Percentiles rank a stretch among this genome's conserved stretches.
Conservation (phyloP, 2,329 filamentous ascomycete species). For the Setomelanomma holmii region DNA sequence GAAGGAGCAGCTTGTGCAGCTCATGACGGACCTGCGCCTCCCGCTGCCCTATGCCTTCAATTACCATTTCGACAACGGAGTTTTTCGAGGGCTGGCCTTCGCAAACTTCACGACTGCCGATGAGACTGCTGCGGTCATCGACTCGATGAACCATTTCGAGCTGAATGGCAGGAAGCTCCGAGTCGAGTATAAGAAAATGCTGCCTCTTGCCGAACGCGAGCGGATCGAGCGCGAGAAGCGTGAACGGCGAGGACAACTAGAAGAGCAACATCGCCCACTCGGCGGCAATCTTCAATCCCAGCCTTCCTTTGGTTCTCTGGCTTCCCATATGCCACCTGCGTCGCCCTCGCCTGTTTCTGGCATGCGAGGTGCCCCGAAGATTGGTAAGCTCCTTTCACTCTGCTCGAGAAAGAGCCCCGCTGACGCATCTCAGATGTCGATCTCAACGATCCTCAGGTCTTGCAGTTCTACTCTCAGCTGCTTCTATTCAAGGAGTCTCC, state of each 20-base stretch:
- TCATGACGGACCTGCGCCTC: conserved; percentile 94
- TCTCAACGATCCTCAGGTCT: conserved; percentile 86
- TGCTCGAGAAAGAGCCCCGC: conserved; percentile 7
- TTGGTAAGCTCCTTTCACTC: conserved; percentile 45
- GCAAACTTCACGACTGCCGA: conserved; percentile 97
- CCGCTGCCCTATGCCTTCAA: conserved; percentile 98
- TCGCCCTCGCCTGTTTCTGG: conserved; percentile 73
- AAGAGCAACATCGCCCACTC: conserved; percentile 91
- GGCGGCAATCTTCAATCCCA: conserved; percentile 77
- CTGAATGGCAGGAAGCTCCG: conserved; percentile 92
- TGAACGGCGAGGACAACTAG: conserved; percentile 91
- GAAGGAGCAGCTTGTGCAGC: conserved; percentile 89
- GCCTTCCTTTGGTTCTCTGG: conserved; percentile 82
- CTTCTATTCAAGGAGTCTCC: conserved; percentile 86
- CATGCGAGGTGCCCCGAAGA: conserved; percentile 53
- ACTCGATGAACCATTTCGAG: conserved; percentile 93
- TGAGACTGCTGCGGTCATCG: conserved; percentile 91
- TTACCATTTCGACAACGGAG: conserved; percentile 98
- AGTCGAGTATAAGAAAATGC: conserved; percentile 99
- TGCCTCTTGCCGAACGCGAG: conserved; percentile 91
- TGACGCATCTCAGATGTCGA: conserved; percentile 70
- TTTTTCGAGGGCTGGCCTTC: conserved; percentile 94
- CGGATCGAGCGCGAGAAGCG: conserved; percentile 97
- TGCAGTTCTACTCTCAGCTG: conserved; percentile 89
- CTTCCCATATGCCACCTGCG: conserved; percentile 67